These are phyloP conservation scores for Stachybotrys chartarum DNA, from an alignment of 2,329 filamentous ascomycete species.

Conservation along the genomic window DNA sequence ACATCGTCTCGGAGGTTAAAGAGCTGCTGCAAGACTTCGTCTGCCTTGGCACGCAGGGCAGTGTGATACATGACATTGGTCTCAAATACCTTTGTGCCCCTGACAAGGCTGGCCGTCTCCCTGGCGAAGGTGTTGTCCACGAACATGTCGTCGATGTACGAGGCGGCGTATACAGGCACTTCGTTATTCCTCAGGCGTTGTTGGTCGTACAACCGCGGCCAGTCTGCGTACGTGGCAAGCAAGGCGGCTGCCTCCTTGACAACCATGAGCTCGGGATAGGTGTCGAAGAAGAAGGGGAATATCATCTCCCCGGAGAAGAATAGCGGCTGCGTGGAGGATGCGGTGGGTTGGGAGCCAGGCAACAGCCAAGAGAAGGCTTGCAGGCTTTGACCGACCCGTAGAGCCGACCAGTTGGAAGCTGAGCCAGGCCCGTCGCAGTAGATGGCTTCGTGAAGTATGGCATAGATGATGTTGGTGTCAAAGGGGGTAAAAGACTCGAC, in stretches of 20 bases:
- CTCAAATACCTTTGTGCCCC: constrained; percentile 70
- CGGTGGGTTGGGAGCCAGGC: constrained; percentile 13
- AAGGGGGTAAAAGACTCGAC: constrained; percentile 64
- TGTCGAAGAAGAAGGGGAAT: constrained; percentile 77
- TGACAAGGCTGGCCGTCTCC: constrained; percentile 68
- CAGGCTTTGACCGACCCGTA: constrained; percentile 48
- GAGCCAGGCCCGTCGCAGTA: constrained; percentile 65
- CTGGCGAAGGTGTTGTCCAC: constrained; percentile 71
- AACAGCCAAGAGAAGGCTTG: constrained; percentile 44
- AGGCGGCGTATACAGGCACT: constrained; percentile 80
- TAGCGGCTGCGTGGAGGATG: constrained; percentile 41
- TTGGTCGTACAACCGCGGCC: constrained; percentile 71
- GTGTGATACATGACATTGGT: constrained; percentile 88
- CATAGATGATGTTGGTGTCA: constrained; percentile 76
- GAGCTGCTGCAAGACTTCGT: constrained; percentile 69
- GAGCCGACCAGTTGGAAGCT: constrained; percentile 68
- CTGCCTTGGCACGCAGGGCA: constrained; percentile 63
- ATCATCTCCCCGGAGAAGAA: constrained; percentile 93
- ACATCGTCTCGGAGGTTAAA: constrained; percentile 69
- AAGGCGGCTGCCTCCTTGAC: constrained; percentile 63
- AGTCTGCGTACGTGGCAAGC: constrained; percentile 60
- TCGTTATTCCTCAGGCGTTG: constrained; percentile 66
- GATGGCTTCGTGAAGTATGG: constrained; percentile 78
- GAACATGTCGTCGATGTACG: constrained; percentile 86
- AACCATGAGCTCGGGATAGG: constrained; percentile 66